Evolutionary conservation across 768 basidiomycete genomes (phyloP).

Genomic region (Chlorophyllum brunneum): DNA sequence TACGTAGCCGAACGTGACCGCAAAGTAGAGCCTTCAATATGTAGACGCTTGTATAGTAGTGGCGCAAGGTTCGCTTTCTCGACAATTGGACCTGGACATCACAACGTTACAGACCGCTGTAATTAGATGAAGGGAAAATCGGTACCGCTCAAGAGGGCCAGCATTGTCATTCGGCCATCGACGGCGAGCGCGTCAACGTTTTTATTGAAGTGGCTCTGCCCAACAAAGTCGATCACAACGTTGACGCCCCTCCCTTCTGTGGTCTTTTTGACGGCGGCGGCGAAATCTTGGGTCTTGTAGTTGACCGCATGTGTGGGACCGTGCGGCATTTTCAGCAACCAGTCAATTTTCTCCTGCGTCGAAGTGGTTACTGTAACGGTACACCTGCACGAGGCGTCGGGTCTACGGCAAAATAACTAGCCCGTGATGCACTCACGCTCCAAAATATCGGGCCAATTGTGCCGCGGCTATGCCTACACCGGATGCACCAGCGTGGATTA

Average conservation of each 20-base stretch:
- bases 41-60: conserved; percentile 80
- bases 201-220: conserved; percentile 66
- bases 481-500: conserved; percentile 89
- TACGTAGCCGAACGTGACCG: conserved; percentile 73
- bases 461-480: conserved; percentile 88
- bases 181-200: conserved; percentile 67
- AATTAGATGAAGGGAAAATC: conserved; percentile 9
- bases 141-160: conserved; percentile 64
- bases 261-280: conserved; percentile 61
- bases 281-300: conserved; percentile 83
- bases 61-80: conserved; percentile 53
- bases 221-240: conserved; percentile 84
- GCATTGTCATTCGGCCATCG: conserved; percentile 73
- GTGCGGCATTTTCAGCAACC: conserved; percentile 60
- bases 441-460: conserved; percentile 73
- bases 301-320: conserved; percentile 77
- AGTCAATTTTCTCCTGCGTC: conserved; percentile 75
- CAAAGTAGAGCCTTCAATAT: conserved; percentile 85
- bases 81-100: conserved; percentile 44
- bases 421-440: conserved; percentile 52
- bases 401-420: conserved; percentile 5
- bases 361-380: conserved; percentile 86
- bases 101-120: conserved; percentile 15
- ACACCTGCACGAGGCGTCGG: conserved; percentile 32
- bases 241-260: conserved; percentile 74